Evolutionary conservation across 257 asterid genomes (phyloP).

Genomic region (Solanum arcanum): DNA sequence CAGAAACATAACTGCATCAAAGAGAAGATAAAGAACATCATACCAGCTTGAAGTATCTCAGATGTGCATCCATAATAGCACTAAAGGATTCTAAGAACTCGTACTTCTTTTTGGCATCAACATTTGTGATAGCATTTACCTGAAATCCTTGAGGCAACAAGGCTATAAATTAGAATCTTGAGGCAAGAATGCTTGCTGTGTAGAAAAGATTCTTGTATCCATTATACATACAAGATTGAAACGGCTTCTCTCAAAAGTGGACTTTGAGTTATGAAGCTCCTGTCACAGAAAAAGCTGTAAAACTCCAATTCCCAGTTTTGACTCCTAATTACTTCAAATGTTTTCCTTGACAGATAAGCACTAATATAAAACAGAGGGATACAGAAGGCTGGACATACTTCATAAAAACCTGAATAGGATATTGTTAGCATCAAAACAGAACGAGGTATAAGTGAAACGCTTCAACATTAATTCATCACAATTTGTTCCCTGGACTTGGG

Average conservation of each 20-base stretch:
- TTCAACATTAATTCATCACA: background rate
- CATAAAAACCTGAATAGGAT: background rate
- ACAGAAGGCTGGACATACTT: background rate
- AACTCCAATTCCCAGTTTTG: background rate
- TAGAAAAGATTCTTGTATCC: slow-evolving; percentile 8
- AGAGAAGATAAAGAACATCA: slow-evolving; percentile 7
- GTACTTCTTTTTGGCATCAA: slow-evolving; percentile 88
- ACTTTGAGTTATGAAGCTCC: slow-evolving; percentile 94
- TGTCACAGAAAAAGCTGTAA: slow-evolving; percentile 28
- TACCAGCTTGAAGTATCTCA: slow-evolving; percentile 89
- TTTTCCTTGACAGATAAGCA: background rate
- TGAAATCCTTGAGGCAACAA: slow-evolving; percentile 46
- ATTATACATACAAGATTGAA: slow-evolving; percentile 65
- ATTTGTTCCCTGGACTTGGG: background rate
- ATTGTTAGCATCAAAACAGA: background rate
- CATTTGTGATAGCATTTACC: slow-evolving; percentile 76
- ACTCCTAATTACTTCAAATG: background rate
- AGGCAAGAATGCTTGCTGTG: background rate
- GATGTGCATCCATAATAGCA: slow-evolving; percentile 98
- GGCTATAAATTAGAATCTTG: slow-evolving; percentile 12
- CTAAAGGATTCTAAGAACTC: slow-evolving; percentile 94
- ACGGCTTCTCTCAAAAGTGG: slow-evolving; percentile 92
- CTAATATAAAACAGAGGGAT: background rate
- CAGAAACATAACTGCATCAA: slow-evolving; percentile 2
- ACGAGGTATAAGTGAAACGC: background rate